Evolutionary conservation across 768 basidiomycete species (phyloP), one percentile per base, ranked within the genome.

Genomic region (Calocybe gangraenosa): DNA sequence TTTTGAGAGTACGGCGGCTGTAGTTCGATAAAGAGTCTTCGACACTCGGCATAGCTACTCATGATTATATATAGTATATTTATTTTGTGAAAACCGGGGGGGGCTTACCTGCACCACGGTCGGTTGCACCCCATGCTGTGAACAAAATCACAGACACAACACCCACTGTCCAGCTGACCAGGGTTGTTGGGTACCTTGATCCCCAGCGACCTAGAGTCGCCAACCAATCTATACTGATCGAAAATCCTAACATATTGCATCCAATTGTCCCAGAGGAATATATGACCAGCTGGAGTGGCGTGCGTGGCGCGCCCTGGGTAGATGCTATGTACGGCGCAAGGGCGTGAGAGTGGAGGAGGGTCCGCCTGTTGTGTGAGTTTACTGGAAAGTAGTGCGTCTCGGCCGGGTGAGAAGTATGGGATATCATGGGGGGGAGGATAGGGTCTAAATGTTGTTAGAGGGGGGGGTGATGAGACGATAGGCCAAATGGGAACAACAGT

Each of bases 341-440:
- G 6, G 75, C 62, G 58, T 92, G 86, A 0, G 82, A 77, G 58
- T 91, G 87, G 10, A 90, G 69, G n/a, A 77, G 64, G 31, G 74
- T 70, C 3, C 65, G 66, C 31, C 65, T 69, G 31, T 64, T 57
- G 13, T 52, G 61, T 0, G 57, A 58, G 32, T 49, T 50, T 21
- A 87, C 67, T 22, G 81, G 76, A 59, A 77, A 80, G 53, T 87
- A 87, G 57, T 89, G 82, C 0, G 78, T 76, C 64, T 91, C 89
- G 8, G 71, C 63, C 1, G 68, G 57, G 40, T 75, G 67, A 0
- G 87, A 81, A 0, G 69, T 69, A 47, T 91, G 84, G 22, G 75
- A 64, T 10, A 92, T 65, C n/a, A 92, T 64, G 2, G 88, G 86
- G 4, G 78, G 67, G 32, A 90, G 65, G 5, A 81, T 58, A 1